Conservation (phyloP, 2,329 filamentous ascomycete species). For the Fusarium sp. region DNA sequence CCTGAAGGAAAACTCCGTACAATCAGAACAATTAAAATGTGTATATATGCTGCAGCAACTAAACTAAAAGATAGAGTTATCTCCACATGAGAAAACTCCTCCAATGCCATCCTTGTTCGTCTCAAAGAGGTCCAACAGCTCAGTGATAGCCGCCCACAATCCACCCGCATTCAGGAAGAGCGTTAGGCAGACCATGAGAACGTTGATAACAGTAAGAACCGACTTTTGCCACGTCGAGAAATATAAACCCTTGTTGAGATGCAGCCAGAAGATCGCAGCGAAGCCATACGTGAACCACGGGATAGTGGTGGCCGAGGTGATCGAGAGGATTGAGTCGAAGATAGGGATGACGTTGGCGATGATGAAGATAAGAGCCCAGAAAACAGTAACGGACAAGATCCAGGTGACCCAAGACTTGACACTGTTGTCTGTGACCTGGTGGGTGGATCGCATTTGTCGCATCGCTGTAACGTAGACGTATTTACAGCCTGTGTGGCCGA, state of each 20-base stretch:
- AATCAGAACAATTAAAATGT: neutral
- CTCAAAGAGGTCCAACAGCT: slow-evolving; percentile 40
- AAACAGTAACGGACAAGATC: slow-evolving; percentile 39
- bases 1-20: too few relatives aligned
- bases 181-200: slow-evolving; percentile 35
- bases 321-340: slow-evolving; percentile 49
- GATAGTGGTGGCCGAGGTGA: slow-evolving; percentile 45
- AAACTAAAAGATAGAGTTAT: slow-evolving; percentile 37
- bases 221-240: slow-evolving; percentile 43
- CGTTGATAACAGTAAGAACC: slow-evolving; percentile 34
- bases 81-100: slow-evolving; percentile 44
- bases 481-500: slow-evolving; percentile 48
- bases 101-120: slow-evolving; percentile 23
- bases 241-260: slow-evolving; percentile 38
- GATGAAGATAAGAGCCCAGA: slow-evolving; percentile 48
- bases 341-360: slow-evolving; percentile 49
- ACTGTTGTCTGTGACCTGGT: slow-evolving; percentile 42
- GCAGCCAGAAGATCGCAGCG: slow-evolving; percentile 46
- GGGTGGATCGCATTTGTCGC: slow-evolving; percentile 33
- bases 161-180: slow-evolving; percentile 47
- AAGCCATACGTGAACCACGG: slow-evolving; percentile 49
- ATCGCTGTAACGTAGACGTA: slow-evolving; percentile 42
- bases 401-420: slow-evolving; percentile 48
- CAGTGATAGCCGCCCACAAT: slow-evolving; percentile 45
- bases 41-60: neutral